Base-by-base conservation (phyloP, 1,284 basidiomycete species). In the Irpex sp. region DNA sequence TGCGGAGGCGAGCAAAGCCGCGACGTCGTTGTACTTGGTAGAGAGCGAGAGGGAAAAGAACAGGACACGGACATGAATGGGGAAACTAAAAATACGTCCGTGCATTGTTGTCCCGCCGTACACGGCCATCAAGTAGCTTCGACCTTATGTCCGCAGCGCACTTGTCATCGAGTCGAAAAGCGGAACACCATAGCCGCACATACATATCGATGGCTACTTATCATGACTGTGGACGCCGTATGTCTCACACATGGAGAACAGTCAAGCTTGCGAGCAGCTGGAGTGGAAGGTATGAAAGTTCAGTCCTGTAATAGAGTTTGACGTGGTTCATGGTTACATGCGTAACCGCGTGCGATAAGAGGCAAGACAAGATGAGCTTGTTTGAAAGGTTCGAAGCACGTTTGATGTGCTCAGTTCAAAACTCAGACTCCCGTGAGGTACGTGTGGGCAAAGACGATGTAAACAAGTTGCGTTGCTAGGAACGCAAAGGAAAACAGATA, bases 401-500 rank as follows among this genome's bases (percentile, higher is more conserved):
- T 26, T 26, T 26, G 26, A 26, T 26, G 26, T 43, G 39, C 39
- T 43, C 5, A 43, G 39, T 43, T 43, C 39, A 15, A 15, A 43
- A 9, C 15, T 43, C 11, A 8, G 39, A 43, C 39, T 15, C 39
- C 39, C 39, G 39, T 5, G 39, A 43, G 39, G 39, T 15, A 43
- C 26, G 26, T 26, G 39, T 43, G 39, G 39, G 15, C 15, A 43
- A 9, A 43, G 11, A 43, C 8, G 39, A 43, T 43, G 26, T 26
- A 26, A 26, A 26, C 26, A 26, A 26, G 26, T 26, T 26, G 26
- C 26, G 26, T 26, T 26, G 26, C 26, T 26, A 26, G 26, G 26
- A 26, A 72, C 39, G 39, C 39, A 8, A 9, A 43, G 15, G 39
- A 43, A 11, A 9, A 43, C 11, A 43, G 15, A 9, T 43, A 43